Conservation (phyloP, 2,329 filamentous ascomycete genomes). For the Colletotrichum chlorophyti region DNA sequence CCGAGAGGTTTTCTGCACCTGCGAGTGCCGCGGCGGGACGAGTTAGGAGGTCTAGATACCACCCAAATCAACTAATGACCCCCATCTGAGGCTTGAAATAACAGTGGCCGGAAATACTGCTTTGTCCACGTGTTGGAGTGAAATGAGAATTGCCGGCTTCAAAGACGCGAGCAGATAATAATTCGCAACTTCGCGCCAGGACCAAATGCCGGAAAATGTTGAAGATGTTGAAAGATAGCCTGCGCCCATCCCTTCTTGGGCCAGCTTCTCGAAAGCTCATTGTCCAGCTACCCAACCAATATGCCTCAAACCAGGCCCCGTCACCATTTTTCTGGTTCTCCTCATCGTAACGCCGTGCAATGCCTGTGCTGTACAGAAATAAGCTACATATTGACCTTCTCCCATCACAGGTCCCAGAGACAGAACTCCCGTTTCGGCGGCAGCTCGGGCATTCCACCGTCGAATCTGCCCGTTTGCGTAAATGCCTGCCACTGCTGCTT, state of each 20-base stretch:
- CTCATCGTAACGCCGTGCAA: constrained; percentile 22
- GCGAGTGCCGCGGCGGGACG: constrained; percentile 14
- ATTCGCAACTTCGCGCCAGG: too few relatives aligned
- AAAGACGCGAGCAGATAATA: too few relatives aligned
- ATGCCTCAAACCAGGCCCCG: neutral
- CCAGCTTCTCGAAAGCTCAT: too few relatives aligned
- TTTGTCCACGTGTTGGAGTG: too few relatives aligned
- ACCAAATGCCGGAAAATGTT: neutral
- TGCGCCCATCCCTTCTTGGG: neutral
- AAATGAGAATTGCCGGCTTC: too few relatives aligned
- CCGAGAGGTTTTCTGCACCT: neutral
- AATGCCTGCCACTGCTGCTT: constrained; percentile 71
- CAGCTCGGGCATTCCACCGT: constrained; percentile 74
- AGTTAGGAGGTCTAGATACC: constrained; percentile 28
- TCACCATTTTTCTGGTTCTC: neutral
- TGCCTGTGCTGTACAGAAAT: constrained; percentile 3
- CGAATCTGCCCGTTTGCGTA: constrained; percentile 70
- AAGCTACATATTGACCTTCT: neutral
- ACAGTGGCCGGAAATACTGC: too few relatives aligned
- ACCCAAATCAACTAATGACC: constrained; percentile 23
- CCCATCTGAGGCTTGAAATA: neutral
- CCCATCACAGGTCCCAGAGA: constrained; percentile 70
- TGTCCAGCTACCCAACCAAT: too few relatives aligned
- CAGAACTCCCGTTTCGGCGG: constrained; percentile 82
- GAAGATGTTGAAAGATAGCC: neutral